These are phyloP conservation scores for Colletotrichum sp. DNA, from an alignment of 2,329 filamentous ascomycete species.

Conservation along the genomic window DNA sequence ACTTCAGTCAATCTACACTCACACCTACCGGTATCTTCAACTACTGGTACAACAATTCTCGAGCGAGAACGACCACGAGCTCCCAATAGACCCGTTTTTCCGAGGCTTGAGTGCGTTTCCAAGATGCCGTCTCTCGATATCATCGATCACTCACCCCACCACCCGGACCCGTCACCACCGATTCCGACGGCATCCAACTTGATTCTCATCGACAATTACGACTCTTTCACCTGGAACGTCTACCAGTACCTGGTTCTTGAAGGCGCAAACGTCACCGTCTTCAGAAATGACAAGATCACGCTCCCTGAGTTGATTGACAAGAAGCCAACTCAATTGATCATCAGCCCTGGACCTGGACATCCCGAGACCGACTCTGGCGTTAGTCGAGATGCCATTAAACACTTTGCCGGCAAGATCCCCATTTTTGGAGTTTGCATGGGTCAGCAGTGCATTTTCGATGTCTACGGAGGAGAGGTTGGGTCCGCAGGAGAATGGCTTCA, in stretches of 20 bases:
- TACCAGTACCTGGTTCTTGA: constrained; percentile 99
- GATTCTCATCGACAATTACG: constrained; percentile 97
- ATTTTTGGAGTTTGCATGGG: constrained; percentile 99
- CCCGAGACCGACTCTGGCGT: constrained; percentile 90
- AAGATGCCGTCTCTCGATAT: constrained; percentile 57
- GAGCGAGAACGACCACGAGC: background rate
- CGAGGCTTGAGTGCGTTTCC: background rate
- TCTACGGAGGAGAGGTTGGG: constrained; percentile 89
- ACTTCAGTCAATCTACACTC: background rate
- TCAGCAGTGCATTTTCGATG: constrained; percentile 96
- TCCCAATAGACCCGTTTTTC: background rate
- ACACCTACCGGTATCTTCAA: background rate
- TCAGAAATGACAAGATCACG: constrained; percentile 89
- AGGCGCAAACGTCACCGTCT: constrained; percentile 87
- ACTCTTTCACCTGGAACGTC: constrained; percentile 99
- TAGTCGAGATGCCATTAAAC: constrained; percentile 86
- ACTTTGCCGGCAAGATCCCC: constrained; percentile 94
- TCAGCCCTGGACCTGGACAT: constrained; percentile 95
- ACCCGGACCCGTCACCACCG: constrained; percentile 76
- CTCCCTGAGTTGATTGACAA: constrained; percentile 82
- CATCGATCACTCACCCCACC: constrained; percentile 84
- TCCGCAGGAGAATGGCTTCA: constrained; percentile 96
- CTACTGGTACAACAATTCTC: background rate
- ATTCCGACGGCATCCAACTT: constrained; percentile 86
- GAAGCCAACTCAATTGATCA: constrained; percentile 90